Percentiles rank a stretch among this genome's conserved stretches.
phyloP scores from a whole-genome alignment of 345 rosid species.

The Gossypium turneri region DNA sequence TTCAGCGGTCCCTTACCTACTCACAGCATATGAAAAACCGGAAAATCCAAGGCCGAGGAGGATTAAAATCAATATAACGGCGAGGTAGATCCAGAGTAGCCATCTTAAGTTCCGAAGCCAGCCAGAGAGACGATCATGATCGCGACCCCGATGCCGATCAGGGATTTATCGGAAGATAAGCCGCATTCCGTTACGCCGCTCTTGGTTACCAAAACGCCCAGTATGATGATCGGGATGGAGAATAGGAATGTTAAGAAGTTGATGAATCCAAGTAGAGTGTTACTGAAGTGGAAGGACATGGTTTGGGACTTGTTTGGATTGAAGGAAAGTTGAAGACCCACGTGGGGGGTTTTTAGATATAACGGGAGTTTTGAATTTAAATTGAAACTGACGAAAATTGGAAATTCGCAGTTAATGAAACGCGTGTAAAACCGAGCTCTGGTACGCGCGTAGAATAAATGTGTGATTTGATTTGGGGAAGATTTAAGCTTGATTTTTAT shows the following conservation, averaged over 20 bases:
- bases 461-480: too few relatives aligned
- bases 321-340: too few relatives aligned
- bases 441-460: too few relatives aligned
- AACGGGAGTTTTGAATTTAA: too few relatives aligned
- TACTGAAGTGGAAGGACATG: slow-evolving; percentile 30
- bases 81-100: slow-evolving; percentile 68
- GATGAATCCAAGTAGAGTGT: slow-evolving; percentile 59
- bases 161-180: slow-evolving; percentile 49
- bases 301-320: not conserved
- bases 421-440: too few relatives aligned
- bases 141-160: slow-evolving; percentile 52
- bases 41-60: slow-evolving; percentile 51
- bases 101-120: slow-evolving; percentile 59
- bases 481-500: too few relatives aligned
- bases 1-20: slow-evolving; percentile 68
- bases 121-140: slow-evolving; percentile 63
- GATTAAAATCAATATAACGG: slow-evolving; percentile 59
- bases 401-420: too few relatives aligned
- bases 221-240: slow-evolving; percentile 35
- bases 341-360: too few relatives aligned
- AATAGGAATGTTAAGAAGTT: slow-evolving; percentile 59
- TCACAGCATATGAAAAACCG: slow-evolving; percentile 54
- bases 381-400: too few relatives aligned
- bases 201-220: slow-evolving; percentile 52
- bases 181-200: slow-evolving; percentile 58